Evolutionary conservation across 2,329 filamentous ascomycete species (phyloP), one percentile per base, ranked within the genome.

Genomic region (Pezizomycotina sp.): DNA sequence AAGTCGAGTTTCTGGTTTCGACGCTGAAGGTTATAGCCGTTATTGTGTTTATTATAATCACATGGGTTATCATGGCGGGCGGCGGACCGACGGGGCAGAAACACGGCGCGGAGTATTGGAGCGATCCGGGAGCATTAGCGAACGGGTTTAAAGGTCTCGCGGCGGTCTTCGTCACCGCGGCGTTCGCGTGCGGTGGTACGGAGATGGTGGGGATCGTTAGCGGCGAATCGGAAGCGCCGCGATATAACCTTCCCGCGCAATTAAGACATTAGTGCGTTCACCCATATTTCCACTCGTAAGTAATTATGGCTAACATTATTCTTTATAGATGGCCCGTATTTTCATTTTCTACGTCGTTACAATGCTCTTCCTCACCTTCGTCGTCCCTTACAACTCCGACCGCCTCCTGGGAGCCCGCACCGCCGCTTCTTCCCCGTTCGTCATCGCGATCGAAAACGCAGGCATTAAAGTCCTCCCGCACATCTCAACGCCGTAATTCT

Each of bases 1-100:
- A 84, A 52, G 62, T 80, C 18, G 80, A 86, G 54, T 80, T 83
- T 58, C 82, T 74, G 68, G 72, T 84, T 48, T 73, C 76, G 4
- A 69, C 64, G 38, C 71, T 86, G 62, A 86, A 86, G 57, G 75
- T 84, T 37, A 50, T 82, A 31, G 79, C 77, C 18, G 69, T 83
- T 24, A 35, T 79, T 27, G 77, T 77, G 26, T 80, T 83, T 60
- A 66, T 80, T 60, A 73, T 84, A 52, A 79, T 83, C 49, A 71
- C 66, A 46, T 76, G 82, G 48, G 77, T 74, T 55, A 66, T 83
- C 58, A 74, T 80, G 52, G 75, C 74, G 3, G 78, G 77, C 28
- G 76, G 64, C 4, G 74, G 77, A 13, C 51, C 69, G 10, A 62
- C 80, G 45, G 74, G 74, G n/a, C 41, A 43, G 26, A 74, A 77